Evolutionary conservation across 768 basidiomycete genomes (phyloP).

Genomic region (Panaeolus papilionaceus): DNA sequence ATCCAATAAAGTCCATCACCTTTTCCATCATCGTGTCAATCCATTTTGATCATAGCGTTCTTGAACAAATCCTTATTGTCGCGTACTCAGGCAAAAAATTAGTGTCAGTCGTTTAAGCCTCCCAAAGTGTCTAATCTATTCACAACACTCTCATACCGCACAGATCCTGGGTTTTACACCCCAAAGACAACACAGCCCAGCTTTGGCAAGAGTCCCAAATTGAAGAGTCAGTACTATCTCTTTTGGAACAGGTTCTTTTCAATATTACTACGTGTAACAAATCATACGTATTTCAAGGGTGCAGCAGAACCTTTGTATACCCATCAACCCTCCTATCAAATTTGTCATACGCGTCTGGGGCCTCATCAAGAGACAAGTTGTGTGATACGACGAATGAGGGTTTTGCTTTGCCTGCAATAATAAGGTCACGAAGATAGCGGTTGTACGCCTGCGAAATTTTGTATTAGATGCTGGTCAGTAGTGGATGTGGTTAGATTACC

Average conservation of each 20-base stretch:
- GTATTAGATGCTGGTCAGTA: neutral
- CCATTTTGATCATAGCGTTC: too few species aligned
- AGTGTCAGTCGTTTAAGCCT: too few species aligned
- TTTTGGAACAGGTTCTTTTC: neutral
- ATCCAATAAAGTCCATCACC: too few species aligned
- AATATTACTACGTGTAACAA: neutral
- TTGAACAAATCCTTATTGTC: too few species aligned
- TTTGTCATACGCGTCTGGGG: constrained; percentile 56
- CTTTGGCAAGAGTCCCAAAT: too few species aligned
- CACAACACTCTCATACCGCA: too few species aligned
- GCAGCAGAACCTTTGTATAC: constrained; percentile 58
- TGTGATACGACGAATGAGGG: constrained; percentile 63
- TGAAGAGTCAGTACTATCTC: too few species aligned
- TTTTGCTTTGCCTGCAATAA: constrained; percentile 58
- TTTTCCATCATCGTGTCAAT: too few species aligned
- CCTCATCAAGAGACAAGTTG: constrained; percentile 53
- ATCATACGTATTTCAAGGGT: constrained; percentile 42
- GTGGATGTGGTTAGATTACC: constrained; percentile 30
- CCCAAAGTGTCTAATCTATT: too few species aligned
- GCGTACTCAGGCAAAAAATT: too few species aligned
- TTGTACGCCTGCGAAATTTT: constrained; percentile 47
- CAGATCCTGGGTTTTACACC: too few species aligned
- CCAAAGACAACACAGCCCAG: too few species aligned
- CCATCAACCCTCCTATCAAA: constrained; percentile 61
- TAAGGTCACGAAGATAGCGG: constrained; percentile 58